Conservation (phyloP, 805 yeast genomes). For the Phaffomyces opuntiae region DNA sequence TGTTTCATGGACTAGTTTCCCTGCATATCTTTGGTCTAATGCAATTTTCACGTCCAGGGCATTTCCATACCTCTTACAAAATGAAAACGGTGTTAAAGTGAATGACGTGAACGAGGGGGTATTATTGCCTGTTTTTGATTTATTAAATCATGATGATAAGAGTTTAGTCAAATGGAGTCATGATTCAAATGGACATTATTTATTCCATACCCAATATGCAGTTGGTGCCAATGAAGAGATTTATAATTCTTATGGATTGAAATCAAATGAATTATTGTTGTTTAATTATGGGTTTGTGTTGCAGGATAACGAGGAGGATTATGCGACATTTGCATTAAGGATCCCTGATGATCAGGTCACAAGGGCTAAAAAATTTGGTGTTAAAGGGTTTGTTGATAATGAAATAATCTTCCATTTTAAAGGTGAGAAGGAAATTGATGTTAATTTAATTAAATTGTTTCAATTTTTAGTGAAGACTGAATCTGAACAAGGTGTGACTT, state of each 20-base stretch:
- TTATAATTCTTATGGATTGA: conserved; percentile 81
- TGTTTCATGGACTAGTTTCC: conserved; percentile 54
- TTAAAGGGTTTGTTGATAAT: conserved; percentile 31
- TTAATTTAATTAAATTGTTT: conserved; percentile 44
- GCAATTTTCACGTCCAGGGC: conserved; percentile 69
- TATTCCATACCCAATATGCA: conserved; percentile 34
- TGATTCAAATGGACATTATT: conserved; percentile 23
- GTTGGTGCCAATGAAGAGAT: conserved; percentile 40
- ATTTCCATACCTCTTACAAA: conserved; percentile 62
- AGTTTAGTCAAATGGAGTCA: conserved; percentile 59
- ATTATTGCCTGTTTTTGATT: conserved; percentile 71
- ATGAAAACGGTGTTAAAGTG: conserved; percentile 14
- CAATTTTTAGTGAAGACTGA: conserved; percentile 42
- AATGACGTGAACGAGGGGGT: conserved; percentile 51
- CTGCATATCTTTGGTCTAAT: conserved; percentile 70
- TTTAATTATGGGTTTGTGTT: conserved; percentile 77
- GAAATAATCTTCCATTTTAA: conserved; percentile 35
- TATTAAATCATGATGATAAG: conserved; percentile 63
- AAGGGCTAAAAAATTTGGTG: conserved; percentile 29
- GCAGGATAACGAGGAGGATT: conserved; percentile 50
- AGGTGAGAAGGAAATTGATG: conserved; percentile 30
- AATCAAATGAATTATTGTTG: conserved; percentile 76
- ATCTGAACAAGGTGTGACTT: conserved; percentile 40
- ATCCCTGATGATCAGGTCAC: conserved; percentile 29
- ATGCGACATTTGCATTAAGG: conserved; percentile 52